These are phyloP conservation scores for Boletus vermiculosoides DNA, from an alignment of 768 basidiomycete genomes.

Conservation along the genomic window DNA sequence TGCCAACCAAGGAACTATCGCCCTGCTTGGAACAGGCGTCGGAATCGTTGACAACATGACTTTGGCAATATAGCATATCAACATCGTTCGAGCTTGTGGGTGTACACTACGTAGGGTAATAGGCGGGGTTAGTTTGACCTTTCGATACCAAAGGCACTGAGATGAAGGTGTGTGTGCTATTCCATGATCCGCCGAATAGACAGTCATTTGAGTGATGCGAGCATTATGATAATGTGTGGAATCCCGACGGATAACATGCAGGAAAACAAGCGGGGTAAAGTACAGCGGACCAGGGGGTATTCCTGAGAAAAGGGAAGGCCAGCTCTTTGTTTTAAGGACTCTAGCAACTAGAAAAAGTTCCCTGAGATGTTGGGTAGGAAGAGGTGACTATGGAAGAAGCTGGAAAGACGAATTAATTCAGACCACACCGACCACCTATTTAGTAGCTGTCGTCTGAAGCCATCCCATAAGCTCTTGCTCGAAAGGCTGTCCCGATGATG, in stretches of 20 bases:
- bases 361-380: slow-evolving; percentile 12
- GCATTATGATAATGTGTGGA: slow-evolving; percentile 38
- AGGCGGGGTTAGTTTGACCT: background rate
- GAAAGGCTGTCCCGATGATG: slow-evolving; percentile 35
- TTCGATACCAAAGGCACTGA: background rate
- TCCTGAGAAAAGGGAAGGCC: slow-evolving; percentile 32
- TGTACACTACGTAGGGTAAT: slow-evolving; percentile 8
- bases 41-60: slow-evolving; percentile 1
- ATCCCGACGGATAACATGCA: slow-evolving; percentile 39
- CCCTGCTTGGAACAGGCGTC: slow-evolving; percentile 12
- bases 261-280: slow-evolving; percentile 38
- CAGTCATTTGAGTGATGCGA: slow-evolving; percentile 34
- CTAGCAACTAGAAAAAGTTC: slow-evolving; percentile 30
- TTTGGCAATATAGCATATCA: background rate
- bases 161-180: background rate
- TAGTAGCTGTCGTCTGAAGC: slow-evolving; percentile 38
- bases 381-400: slow-evolving; percentile 2
- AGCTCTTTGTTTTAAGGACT: slow-evolving; percentile 33
- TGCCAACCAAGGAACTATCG: slow-evolving; percentile 39
- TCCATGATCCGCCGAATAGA: slow-evolving; percentile 13
- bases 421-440: slow-evolving; percentile 21
- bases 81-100: background rate
- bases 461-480: slow-evolving; percentile 38
- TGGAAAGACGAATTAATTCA: slow-evolving; percentile 8
- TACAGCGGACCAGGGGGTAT: slow-evolving; percentile 45